These are phyloP conservation scores for Backusella tarrabulga DNA, from an alignment of 192 early-diverging fungal species.

Conservation along the genomic window DNA sequence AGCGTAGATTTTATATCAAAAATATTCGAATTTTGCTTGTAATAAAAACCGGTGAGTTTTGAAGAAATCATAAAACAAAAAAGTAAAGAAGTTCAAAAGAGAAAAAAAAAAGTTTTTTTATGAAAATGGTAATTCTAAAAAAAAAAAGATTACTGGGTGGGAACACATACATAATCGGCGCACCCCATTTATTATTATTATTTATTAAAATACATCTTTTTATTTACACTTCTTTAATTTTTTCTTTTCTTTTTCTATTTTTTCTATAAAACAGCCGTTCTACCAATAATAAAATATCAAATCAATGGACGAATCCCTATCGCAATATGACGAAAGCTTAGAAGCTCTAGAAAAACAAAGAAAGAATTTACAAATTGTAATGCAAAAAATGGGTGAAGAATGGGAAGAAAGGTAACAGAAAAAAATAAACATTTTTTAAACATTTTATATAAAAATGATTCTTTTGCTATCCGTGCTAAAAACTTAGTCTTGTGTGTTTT, in stretches of 20 bases:
- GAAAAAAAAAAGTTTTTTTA: too few relatives aligned
- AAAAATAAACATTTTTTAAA: background rate
- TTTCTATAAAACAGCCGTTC: background rate
- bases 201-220: too few relatives aligned
- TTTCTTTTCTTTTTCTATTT: background rate
- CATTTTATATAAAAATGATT: background rate
- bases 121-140: too few relatives aligned
- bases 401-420: constrained; percentile 33
- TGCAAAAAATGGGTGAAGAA: constrained; percentile 19
- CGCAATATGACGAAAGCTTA: constrained; percentile 31
- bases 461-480: background rate
- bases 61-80: too few relatives aligned
- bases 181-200: background rate
- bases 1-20: too few relatives aligned
- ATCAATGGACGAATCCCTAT: background rate
- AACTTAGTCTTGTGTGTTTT: background rate
- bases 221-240: background rate
- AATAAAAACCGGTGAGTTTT: too few relatives aligned
- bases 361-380: constrained; percentile 14
- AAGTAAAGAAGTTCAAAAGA: too few relatives aligned
- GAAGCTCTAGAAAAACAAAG: constrained; percentile 29
- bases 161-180: background rate
- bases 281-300: background rate
- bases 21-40: too few relatives aligned
- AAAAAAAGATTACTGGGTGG: too few relatives aligned